Base-by-base conservation (phyloP, 768 basidiomycete genomes). In the Pleurotus sapidus region DNA sequence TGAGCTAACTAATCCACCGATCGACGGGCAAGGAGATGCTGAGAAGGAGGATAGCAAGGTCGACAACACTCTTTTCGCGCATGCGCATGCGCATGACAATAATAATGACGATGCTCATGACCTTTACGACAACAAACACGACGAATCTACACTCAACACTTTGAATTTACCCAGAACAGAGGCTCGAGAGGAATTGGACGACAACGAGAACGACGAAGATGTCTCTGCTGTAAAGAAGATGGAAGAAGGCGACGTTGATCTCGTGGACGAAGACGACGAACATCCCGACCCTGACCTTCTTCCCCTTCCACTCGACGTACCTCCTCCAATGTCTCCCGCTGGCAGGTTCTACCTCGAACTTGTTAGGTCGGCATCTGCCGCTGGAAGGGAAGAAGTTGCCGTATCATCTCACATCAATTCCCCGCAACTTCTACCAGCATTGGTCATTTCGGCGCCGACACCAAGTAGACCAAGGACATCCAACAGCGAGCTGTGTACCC, bases 281-380 rank as follows among this genome's bases (percentile, higher is more conserved):
- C 67, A 67, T 58, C 69, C 73, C 5, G 79, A 80, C 59, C 78
- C 79, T 0, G 77, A 77, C 14, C 58, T 78, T 4, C 70, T 78
- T 12, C 76, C 78, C 4, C 70, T 80, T 2, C 76, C 74, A 23
- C 0, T 46, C 60, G 20, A 50, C 61, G 23, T 37, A 60, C 25
- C 20, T 53, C 17, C 42, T 40, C 40, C 49, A 61, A 61, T 61
- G 63, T 30, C 57, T 56, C 49, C 59, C 60, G 12, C 59, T 64
- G 27, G 57, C 61, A 47, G 24, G 53, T 48, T 46, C 64, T 64
- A 54, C 38, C 39, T 39, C 38, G 18, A 54, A 20, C 39, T 54
- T 11, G 38, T 42, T 6, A 34, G 38, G 3, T 34, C 51, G 6
- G 9, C 39, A 9, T 17, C 51, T n/a, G 11, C 15, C n/a, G 12